Percentiles rank a stretch among this genome's conserved stretches.
These are phyloP conservation scores for Ananas comosus DNA, from an alignment of 176 grass and related monocot species.

Conservation along the genomic window DNA sequence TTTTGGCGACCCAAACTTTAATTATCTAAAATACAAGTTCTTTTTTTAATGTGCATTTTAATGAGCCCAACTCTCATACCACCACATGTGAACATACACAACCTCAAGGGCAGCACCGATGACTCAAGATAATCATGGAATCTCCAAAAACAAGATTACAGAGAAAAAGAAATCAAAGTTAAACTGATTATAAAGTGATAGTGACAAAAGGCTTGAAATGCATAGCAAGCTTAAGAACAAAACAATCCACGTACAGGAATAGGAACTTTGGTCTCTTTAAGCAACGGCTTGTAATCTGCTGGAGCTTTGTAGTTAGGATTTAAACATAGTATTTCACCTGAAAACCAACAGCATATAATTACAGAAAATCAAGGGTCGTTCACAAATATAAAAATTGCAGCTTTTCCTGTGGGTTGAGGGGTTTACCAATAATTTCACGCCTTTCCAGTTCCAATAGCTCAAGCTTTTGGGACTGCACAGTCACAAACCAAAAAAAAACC, in stretches of 20 bases:
- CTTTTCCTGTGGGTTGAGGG: neutral
- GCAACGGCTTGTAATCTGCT: conserved; percentile 68
- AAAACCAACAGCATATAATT: conserved; percentile 2
- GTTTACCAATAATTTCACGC: conserved; percentile 71
- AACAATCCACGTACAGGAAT: conserved; percentile 44
- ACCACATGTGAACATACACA: too few species aligned
- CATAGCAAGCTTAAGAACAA: neutral
- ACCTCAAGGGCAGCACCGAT: too few species aligned
- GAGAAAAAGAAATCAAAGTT: too few species aligned
- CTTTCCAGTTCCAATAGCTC: conserved; percentile 71
- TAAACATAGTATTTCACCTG: conserved; percentile 69
- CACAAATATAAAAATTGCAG: neutral
- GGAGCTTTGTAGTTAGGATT: conserved; percentile 82
- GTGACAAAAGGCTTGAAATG: neutral
- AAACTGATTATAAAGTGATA: too few species aligned
- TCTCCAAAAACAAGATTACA: too few species aligned
- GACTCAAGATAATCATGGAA: too few species aligned
- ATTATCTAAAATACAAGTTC: too few species aligned
- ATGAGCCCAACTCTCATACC: too few species aligned
- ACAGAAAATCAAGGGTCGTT: neutral
- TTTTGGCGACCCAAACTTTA: too few species aligned
- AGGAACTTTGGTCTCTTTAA: conserved; percentile 81
- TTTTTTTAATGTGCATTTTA: too few species aligned
- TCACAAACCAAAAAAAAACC: neutral
- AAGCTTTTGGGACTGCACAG: conserved; percentile 37